Conservation (phyloP, 768 basidiomycete species). For the Sistotremastrum niveocremeum region DNA sequence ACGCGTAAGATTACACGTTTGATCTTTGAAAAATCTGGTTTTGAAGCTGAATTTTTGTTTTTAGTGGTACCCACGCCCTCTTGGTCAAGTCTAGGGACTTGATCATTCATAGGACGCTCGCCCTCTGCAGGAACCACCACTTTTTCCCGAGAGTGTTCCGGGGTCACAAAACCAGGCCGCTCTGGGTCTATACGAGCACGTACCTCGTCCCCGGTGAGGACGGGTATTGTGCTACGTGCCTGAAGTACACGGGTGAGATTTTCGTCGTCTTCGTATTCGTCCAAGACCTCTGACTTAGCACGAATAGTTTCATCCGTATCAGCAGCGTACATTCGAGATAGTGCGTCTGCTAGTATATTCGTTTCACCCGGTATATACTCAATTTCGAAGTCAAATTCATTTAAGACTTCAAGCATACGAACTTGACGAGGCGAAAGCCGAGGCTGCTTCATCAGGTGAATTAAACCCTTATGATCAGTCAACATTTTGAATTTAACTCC, state of each 20-base stretch:
- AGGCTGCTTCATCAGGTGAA: slow-evolving; percentile 18
- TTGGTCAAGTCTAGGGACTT: too few species aligned
- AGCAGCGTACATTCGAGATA: slow-evolving; percentile 5
- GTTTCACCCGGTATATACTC: slow-evolving; percentile 18
- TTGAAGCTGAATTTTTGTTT: too few species aligned
- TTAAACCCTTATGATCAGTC: slow-evolving; percentile 20
- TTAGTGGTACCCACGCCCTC: too few species aligned
- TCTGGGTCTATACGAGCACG: slow-evolving; percentile 10
- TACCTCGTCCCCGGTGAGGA: slow-evolving; percentile 7
- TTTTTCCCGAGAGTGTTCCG: too few species aligned
- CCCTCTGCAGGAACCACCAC: too few species aligned
- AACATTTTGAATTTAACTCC: slow-evolving; percentile 17
- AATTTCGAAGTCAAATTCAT: slow-evolving; percentile 19
- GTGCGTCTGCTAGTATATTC: slow-evolving; percentile 20
- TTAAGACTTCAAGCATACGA: slow-evolving; percentile 22
- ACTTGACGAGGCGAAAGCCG: slow-evolving; percentile 22
- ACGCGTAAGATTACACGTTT: not conserved
- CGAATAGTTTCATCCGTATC: slow-evolving; percentile 5
- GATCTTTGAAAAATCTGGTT: not conserved
- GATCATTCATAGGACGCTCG: too few species aligned
- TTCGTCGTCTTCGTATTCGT: too few species aligned
- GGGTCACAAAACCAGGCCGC: too few species aligned
- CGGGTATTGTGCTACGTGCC: slow-evolving; percentile 2
- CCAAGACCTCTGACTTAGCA: too few species aligned
- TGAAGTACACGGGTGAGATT: slow-evolving; percentile 5